Conservation (phyloP, 257 asterid genomes). For the Nicotiana sylvestris region DNA sequence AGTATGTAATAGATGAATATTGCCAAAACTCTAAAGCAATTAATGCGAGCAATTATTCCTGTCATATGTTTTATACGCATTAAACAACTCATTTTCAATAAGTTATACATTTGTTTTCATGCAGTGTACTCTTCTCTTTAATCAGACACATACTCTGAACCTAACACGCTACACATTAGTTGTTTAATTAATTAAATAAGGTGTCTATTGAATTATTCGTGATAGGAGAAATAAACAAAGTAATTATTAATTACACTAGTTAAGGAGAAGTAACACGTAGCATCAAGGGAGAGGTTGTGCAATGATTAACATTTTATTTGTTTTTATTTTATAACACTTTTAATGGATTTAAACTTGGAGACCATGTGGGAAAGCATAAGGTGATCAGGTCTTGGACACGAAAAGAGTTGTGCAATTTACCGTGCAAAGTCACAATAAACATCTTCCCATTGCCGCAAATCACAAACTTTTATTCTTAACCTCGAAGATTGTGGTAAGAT, state of each 20-base stretch:
- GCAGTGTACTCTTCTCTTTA: background rate
- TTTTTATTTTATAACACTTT: too few relatives aligned
- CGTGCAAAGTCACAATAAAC: too few relatives aligned
- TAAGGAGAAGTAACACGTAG: background rate
- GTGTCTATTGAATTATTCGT: background rate
- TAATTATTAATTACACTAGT: background rate
- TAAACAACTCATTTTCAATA: background rate
- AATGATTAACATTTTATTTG: too few relatives aligned
- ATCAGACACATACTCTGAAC: background rate
- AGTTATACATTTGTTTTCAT: too few relatives aligned
- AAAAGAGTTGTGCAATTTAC: too few relatives aligned
- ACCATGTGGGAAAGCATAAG: too few relatives aligned
- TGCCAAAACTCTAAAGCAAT: background rate
- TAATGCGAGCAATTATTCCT: background rate
- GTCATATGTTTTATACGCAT: background rate
- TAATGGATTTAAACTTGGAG: too few relatives aligned
- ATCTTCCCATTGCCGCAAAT: too few relatives aligned
- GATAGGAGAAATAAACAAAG: background rate
- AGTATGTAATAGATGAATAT: background rate
- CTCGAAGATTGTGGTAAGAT: too few relatives aligned
- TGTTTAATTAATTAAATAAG: background rate
- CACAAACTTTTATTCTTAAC: too few relatives aligned
- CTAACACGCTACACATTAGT: background rate
- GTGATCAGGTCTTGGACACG: too few relatives aligned
- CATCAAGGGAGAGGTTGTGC: background rate